Evolutionary conservation across 441 rosid genomes (phyloP), one percentile per base, ranked within the genome.

Genomic region (Brassica hybrid): DNA sequence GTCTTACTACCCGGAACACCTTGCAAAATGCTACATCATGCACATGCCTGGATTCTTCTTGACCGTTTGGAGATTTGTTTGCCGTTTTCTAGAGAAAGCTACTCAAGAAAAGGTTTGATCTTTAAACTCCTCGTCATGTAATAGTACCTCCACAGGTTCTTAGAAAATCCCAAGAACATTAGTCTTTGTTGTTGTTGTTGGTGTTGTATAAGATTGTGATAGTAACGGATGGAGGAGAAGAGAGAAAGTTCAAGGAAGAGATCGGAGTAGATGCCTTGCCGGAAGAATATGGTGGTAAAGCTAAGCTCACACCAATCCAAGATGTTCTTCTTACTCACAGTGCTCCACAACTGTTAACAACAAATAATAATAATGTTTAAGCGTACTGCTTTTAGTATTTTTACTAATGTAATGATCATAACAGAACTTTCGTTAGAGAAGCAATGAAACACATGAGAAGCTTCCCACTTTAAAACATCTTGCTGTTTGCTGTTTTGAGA

Each of bases 1-100:
- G 97, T 85, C 96, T 71, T 94, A 94, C 80, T 94, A 88, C 82
- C 97, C 98, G 3, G 98, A 94, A 81, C 97, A 94, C 63, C 86
- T 92, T 34, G 92, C 86, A 10, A 94, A 84, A 83, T 73, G 79
- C 69, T 91, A 75, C 86, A 74, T 94, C 74, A 77, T 92, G 76
- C 77, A 87, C 63, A 92, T 94, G 98, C 97, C 98, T 1, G 60
- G 84, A 30, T 91, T 92, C 83, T 94, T 92, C 23, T 87, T 89
- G 56, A 32, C 84, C 41, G 82, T 89, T 30, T 94, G 98, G 97
- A 88, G 76, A 80, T 76, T 94, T 79, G 83, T 94, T 76, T 91
- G 91, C 68, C 89, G 87, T 19, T 92, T 89, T 81, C 85, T 94
- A 13, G 98, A 94, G 79, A 89, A 90, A 85, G 85, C 93, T 50